Conservation (phyloP, 2,329 filamentous ascomycete species). For the Elsinoe batatas region DNA sequence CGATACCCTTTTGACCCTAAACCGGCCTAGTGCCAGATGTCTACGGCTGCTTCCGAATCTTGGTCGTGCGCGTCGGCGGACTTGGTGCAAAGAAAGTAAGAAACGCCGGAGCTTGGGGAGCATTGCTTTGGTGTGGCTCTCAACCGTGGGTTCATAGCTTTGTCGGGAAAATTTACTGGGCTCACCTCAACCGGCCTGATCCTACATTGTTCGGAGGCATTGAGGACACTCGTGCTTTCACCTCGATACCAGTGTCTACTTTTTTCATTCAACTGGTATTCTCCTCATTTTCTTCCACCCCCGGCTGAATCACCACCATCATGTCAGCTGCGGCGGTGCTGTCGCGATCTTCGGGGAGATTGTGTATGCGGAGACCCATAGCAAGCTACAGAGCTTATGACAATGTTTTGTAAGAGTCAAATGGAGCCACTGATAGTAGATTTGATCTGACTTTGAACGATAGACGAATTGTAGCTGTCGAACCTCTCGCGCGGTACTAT, state of each 20-base stretch:
- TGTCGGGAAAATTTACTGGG: constrained; percentile 11
- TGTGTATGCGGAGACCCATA: constrained; percentile 28
- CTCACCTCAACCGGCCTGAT: not conserved
- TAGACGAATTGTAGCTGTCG: constrained; percentile 43
- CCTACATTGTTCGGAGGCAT: not conserved
- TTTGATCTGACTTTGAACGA: constrained; percentile 8
- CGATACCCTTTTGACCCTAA: not conserved
- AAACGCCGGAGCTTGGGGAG: constrained; percentile 8
- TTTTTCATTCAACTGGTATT: constrained; percentile 17
- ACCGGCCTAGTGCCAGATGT: not conserved
- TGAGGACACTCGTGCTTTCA: not conserved
- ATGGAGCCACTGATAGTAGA: not conserved
- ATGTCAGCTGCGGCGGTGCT: constrained; percentile 46
- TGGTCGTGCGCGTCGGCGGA: not conserved
- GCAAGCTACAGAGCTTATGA: constrained; percentile 25
- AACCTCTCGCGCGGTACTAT: constrained; percentile 56
- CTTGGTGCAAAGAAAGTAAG: not conserved
- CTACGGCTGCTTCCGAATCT: constrained; percentile 5
- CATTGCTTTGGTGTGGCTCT: not conserved
- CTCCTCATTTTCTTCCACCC: constrained; percentile 11
- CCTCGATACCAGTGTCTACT: constrained; percentile 12
- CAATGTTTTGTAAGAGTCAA: constrained; percentile 22
- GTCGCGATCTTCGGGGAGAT: constrained; percentile 36
- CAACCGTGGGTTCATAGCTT: constrained; percentile 12
- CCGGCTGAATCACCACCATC: constrained; percentile 21